phyloP scores from a whole-genome alignment of 2,329 filamentous ascomycete species.

The Capronia coronata region DNA sequence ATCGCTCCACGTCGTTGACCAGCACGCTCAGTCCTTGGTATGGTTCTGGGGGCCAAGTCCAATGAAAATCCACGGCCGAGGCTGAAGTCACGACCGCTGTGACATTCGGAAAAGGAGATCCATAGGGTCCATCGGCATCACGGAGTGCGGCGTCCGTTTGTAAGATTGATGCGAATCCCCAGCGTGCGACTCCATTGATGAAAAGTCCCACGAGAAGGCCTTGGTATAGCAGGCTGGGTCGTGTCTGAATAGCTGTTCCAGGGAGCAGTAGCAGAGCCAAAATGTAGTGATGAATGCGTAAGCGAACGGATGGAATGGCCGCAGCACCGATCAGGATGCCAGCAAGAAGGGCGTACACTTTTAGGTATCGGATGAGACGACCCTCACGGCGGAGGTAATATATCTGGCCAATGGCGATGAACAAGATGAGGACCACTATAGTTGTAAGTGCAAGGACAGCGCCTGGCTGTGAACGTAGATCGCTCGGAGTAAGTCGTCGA shows the following conservation, averaged over 20 bases:
- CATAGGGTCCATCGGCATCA: slow-evolving; percentile 28
- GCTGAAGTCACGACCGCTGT: background rate
- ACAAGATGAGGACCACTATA: slow-evolving; percentile 46
- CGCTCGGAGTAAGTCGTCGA: slow-evolving; percentile 55
- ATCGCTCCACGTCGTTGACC: slow-evolving; percentile 28
- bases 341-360: slow-evolving; percentile 40
- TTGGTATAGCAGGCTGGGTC: slow-evolving; percentile 54
- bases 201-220: slow-evolving; percentile 56
- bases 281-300: slow-evolving; percentile 61
- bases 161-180: slow-evolving; percentile 56
- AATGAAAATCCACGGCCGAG: background rate
- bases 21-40: slow-evolving; percentile 24
- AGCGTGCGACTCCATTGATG: slow-evolving; percentile 58
- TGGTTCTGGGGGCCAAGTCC: slow-evolving; percentile 1
- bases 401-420: slow-evolving; percentile 51
- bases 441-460: slow-evolving; percentile 52
- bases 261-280: slow-evolving; percentile 53
- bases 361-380: slow-evolving; percentile 47
- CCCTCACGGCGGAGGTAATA: slow-evolving; percentile 54
- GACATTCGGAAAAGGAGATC: slow-evolving; percentile 13
- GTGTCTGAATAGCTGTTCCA: slow-evolving; percentile 54
- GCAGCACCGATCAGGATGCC: slow-evolving; percentile 39
- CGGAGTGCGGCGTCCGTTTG: slow-evolving; percentile 50
- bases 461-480: slow-evolving; percentile 52
- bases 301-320: slow-evolving; percentile 49